Evolutionary conservation across 78 protist genomes (phyloP), one percentile per base, ranked within the genome.

Genomic region (Polysphondylium violaceum): DNA sequence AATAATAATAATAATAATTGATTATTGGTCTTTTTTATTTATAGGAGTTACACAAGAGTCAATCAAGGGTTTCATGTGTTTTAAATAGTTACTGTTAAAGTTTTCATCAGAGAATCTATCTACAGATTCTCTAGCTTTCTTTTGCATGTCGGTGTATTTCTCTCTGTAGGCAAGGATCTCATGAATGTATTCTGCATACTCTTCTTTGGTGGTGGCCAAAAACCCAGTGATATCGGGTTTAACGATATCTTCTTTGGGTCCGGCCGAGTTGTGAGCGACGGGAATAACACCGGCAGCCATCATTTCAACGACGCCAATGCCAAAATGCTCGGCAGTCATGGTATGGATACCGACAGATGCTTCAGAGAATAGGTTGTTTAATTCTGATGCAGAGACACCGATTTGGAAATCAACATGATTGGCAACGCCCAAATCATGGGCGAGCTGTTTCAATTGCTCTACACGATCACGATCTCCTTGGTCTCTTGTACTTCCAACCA

Each of bases 321-420:
- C 99, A 74, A 98, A 98, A 86, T 98, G 99, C 76, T 98, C 99
- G 76, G 89, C 63, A 74, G 96, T 56, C 99, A 98, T 98, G 14
- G 98, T 95, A 88, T 98, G 99, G 35, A 98, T 73, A 11, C 99
- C 99, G 25, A 88, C 93, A 4, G 74, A 38, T 12, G 97, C 75
- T 23, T 75, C 67, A 5, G 35, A 2, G 11, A 77, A 50, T 43
- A 74, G 59, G 17, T 76, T 50, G 36, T 65, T 77, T 14, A 93
- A 40, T 43, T 21, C 31, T 12, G 11, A 23, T 31, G 76, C 25
- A 6, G 93, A 31, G 23, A 69, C 83, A 31, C 78, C 71, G 16
- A 81, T 76, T 58, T 68, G 21, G 16, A 92, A 47, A 6, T 69
- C 59, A 31, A 83, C 63, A 58, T 83, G 29, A 12, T 51, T 86